Evolutionary conservation across 371 early-diverging fungal genomes (phyloP).

Genomic region (Apophysomyces sp.): DNA sequence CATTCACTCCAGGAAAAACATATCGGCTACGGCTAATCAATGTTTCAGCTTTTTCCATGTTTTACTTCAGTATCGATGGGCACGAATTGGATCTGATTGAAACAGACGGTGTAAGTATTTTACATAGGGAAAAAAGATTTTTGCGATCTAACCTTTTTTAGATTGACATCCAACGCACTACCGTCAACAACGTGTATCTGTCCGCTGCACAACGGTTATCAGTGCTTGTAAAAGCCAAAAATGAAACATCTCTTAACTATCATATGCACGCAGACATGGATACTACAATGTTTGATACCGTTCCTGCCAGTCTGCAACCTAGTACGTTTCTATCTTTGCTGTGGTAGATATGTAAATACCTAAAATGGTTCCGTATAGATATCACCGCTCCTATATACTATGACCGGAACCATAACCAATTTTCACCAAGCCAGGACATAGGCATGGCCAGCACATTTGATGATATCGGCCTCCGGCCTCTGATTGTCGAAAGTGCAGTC

Average conservation of each 20-base stretch:
- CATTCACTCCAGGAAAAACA: slow-evolving; percentile 71
- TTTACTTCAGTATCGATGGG: slow-evolving; percentile 75
- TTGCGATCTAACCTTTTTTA: not conserved
- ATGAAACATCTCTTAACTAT: slow-evolving; percentile 65
- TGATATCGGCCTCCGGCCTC: slow-evolving; percentile 51
- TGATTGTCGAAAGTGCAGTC: slow-evolving; percentile 34
- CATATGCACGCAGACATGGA: slow-evolving; percentile 75
- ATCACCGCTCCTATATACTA: slow-evolving; percentile 59
- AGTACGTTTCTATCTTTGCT: slow-evolving; percentile 21
- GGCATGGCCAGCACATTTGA: slow-evolving; percentile 43
- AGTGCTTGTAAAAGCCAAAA: slow-evolving; percentile 72
- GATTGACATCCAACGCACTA: slow-evolving; percentile 52
- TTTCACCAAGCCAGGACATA: slow-evolving; percentile 34
- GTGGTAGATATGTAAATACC: not conserved
- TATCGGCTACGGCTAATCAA: slow-evolving; percentile 85
- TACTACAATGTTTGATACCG: slow-evolving; percentile 69
- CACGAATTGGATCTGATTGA: slow-evolving; percentile 81
- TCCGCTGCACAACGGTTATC: slow-evolving; percentile 73
- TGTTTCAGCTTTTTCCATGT: slow-evolving; percentile 74
- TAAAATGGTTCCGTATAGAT: slow-evolving; percentile 15
- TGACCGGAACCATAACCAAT: slow-evolving; percentile 27
- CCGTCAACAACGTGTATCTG: slow-evolving; percentile 56
- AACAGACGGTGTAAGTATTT: slow-evolving; percentile 66
- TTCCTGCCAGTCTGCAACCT: slow-evolving; percentile 55
- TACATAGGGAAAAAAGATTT: not conserved